These are phyloP conservation scores for Nothophaeocryptopus gaeumannii DNA, from an alignment of 2,329 filamentous ascomycete genomes.

Conservation along the genomic window DNA sequence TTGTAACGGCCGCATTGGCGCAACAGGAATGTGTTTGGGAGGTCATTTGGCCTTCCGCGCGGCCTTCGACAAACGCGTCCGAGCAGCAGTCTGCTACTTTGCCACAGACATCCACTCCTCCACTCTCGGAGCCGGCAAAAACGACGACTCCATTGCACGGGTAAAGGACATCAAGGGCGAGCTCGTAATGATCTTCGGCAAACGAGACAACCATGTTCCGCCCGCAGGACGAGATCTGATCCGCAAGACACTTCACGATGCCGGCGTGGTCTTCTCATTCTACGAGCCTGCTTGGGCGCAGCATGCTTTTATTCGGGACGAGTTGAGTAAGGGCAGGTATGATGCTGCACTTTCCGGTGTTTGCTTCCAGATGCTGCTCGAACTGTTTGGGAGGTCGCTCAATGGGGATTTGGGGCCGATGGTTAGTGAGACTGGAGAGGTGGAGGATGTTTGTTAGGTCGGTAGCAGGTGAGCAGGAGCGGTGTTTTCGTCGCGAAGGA, in stretches of 20 bases:
- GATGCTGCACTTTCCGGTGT: slow-evolving; percentile 82
- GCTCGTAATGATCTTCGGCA: slow-evolving; percentile 84
- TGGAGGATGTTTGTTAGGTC: slow-evolving; percentile 39
- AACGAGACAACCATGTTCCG: slow-evolving; percentile 86
- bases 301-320: slow-evolving; percentile 91
- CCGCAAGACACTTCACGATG: slow-evolving; percentile 73
- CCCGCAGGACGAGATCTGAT: slow-evolving; percentile 79
- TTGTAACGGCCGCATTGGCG: slow-evolving; percentile 50
- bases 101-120: slow-evolving; percentile 84
- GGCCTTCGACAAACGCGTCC: slow-evolving; percentile 72
- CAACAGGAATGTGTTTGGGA: slow-evolving; percentile 89
- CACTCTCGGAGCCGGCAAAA: slow-evolving; percentile 67
- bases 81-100: slow-evolving; percentile 81
- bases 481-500: no score
- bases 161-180: slow-evolving; percentile 67
- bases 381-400: slow-evolving; percentile 75
- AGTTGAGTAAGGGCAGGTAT: slow-evolving; percentile 85
- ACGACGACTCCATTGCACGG: slow-evolving; percentile 60
- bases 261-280: slow-evolving; percentile 71
- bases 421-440: slow-evolving; percentile 50
- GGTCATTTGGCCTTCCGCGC: slow-evolving; percentile 77
- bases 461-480: no score
- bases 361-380: slow-evolving; percentile 86
- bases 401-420: slow-evolving; percentile 73
- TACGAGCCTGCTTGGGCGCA: slow-evolving; percentile 93